Evolutionary conservation across 2,329 filamentous ascomycete genomes (phyloP), one percentile per base, ranked within the genome.

Genomic region (Hymenoscyphus salicellus): DNA sequence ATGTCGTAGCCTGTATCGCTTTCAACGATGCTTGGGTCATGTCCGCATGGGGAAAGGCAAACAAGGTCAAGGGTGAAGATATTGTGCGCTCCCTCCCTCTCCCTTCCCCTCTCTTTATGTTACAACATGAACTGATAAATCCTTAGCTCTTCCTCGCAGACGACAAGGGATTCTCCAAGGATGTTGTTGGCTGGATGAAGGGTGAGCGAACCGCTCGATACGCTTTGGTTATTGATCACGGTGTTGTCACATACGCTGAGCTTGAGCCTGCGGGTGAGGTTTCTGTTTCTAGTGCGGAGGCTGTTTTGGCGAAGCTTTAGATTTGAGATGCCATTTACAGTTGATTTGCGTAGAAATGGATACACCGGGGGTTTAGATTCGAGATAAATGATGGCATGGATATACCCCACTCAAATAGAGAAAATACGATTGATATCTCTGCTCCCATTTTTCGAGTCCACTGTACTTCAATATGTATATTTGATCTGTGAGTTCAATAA

Each of bases 31-130:
- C 85, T 17, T 90, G 79, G 74, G 88, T 91, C 69, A 90, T 91
- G 88, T 86, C 83, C 74, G 87, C 87, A 36, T 89, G 87, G 87
- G 84, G 84, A 73, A 91, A 91, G 80, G 88, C 89, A 71, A 90
- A 91, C 76, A 79, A 79, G 16, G 83, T 89, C 69, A 86, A 83
- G 73, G 81, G 81, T 58, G 84, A 90, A 66, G 84, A 85, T 73
- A 86, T 90, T 72, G 83, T 88, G 77, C 65, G 82, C 78, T 49
- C n/a, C 20, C 5, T 58, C 20, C 56, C 5, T 49, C 17, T 5
- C 6, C 20, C 30, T 7, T 32, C 41, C 41, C 33, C 57, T 6
- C 5, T 28, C 14, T 14, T 20, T 5, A 20, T 28, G n/a, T 5
- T 23, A 36, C 17, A 3, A 58, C 43, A 55, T 62, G 66, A 57